Percentiles rank a stretch among this genome's conserved stretches.
phyloP scores from a whole-genome alignment of 2,329 filamentous ascomycete species.

The Beauveria sp. region DNA sequence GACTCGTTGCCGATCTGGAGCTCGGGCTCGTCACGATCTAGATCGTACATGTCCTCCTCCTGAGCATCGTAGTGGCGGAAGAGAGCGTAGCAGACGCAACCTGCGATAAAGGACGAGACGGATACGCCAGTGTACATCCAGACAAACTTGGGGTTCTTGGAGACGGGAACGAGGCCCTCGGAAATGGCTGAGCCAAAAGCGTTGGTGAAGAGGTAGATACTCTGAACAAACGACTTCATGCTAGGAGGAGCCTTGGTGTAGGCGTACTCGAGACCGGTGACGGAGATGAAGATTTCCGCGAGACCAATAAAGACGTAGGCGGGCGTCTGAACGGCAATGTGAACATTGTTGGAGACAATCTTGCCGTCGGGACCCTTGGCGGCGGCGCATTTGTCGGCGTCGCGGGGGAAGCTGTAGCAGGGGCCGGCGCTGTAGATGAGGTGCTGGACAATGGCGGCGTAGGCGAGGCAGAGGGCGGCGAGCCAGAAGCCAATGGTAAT shows the following conservation, averaged over 20 bases:
- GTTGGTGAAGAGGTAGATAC: slow-evolving; percentile 52
- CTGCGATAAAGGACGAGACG: slow-evolving; percentile 37
- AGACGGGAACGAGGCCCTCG: slow-evolving; percentile 51
- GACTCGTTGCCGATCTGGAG: slow-evolving; percentile 11
- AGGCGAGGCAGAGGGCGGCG: slow-evolving; percentile 46
- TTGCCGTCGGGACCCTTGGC: slow-evolving; percentile 22
- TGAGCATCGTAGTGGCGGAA: slow-evolving; percentile 31
- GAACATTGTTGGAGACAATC: slow-evolving; percentile 35
- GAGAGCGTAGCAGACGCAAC: slow-evolving; percentile 43
- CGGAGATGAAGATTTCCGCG: slow-evolving; percentile 56
- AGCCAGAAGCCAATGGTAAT: slow-evolving; percentile 58
- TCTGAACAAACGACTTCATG: slow-evolving; percentile 58
- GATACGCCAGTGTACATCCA: slow-evolving; percentile 60
- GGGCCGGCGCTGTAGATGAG: slow-evolving; percentile 49
- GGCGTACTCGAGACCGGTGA: slow-evolving; percentile 65
- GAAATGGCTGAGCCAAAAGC: slow-evolving; percentile 53
- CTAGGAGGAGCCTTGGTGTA: slow-evolving; percentile 64
- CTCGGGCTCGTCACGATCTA: slow-evolving; percentile 28
- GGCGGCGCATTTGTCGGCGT: slow-evolving; percentile 23
- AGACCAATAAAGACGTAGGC: slow-evolving; percentile 51
- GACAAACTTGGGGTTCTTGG: slow-evolving; percentile 56
- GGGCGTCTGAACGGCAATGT: slow-evolving; percentile 47
- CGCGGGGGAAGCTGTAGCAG: slow-evolving; percentile 39
- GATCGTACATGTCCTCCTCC: slow-evolving; percentile 32
- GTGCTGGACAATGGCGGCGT: slow-evolving; percentile 51